Evolutionary conservation across 108 stramenopile genomes (phyloP).

Genomic region (Asterionellopsis glacialis): DNA sequence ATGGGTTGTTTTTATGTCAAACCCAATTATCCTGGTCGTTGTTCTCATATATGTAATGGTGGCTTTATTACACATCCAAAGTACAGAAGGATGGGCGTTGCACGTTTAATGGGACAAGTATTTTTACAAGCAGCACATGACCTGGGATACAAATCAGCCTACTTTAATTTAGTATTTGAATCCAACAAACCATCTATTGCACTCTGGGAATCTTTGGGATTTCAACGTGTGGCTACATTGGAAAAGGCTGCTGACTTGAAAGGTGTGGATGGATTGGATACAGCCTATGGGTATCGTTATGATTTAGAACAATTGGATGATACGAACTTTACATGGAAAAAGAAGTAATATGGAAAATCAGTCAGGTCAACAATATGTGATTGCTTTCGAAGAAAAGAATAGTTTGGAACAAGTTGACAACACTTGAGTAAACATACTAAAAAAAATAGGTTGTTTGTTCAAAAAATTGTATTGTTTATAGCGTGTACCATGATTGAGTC

Average conservation of each 20-base stretch:
- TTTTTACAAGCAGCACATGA: constrained; percentile 41
- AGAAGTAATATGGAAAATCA: too few species aligned
- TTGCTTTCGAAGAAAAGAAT: too few species aligned
- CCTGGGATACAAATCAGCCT: constrained; percentile 50
- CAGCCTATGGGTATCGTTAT: constrained; percentile 51
- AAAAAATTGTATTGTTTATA: too few species aligned
- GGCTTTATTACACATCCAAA: constrained; percentile 46
- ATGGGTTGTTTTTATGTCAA: constrained; percentile 60
- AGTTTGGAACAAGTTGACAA: too few species aligned
- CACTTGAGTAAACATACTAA: too few species aligned
- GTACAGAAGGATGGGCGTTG: constrained; percentile 45
- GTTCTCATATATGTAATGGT: constrained; percentile 50
- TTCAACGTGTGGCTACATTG: constrained; percentile 43
- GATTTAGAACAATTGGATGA: constrained; percentile 40
- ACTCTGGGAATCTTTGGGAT: constrained; percentile 56
- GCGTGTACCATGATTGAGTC: too few species aligned
- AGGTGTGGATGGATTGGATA: constrained; percentile 45
- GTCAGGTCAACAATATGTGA: too few species aligned
- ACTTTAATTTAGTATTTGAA: constrained; percentile 58
- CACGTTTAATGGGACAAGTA: constrained; percentile 41
- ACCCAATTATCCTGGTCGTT: constrained; percentile 60
- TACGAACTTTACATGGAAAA: too few species aligned
- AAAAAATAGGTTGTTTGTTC: too few species aligned
- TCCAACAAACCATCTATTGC: constrained; percentile 35
- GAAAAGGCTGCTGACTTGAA: constrained; percentile 53